Evolutionary conservation across 371 early-diverging fungal species (phyloP).

Genomic region (Parasitella parasitica): DNA sequence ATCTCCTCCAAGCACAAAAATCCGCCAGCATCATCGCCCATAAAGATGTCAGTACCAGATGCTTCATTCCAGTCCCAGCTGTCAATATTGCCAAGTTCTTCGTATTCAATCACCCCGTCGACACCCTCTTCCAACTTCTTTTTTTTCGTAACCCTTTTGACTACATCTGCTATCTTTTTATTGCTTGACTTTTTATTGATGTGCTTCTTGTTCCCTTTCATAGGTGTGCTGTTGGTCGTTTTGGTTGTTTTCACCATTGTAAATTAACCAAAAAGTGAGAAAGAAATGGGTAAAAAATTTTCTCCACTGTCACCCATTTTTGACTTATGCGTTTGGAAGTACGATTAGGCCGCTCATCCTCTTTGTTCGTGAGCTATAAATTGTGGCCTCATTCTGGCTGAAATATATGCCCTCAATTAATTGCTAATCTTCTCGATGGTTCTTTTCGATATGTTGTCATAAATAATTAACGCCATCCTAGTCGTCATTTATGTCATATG

Average conservation of each 20-base stretch:
- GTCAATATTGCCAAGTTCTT: constrained; percentile 42
- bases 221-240: neutral
- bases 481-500: no score
- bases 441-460: no score
- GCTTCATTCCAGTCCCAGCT: constrained; percentile 69
- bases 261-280: neutral
- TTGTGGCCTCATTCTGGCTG: no score
- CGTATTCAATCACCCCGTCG: constrained; percentile 29
- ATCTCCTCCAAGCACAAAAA: constrained; percentile 87
- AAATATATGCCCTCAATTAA: no score
- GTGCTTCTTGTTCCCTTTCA: neutral
- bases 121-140: constrained; percentile 8
- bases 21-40: constrained; percentile 72
- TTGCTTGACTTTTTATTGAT: neutral
- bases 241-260: neutral
- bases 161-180: neutral
- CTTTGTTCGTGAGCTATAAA: no score
- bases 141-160: neutral
- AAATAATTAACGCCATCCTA: no score
- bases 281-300: neutral
- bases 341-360: no score
- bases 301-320: neutral
- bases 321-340: neutral
- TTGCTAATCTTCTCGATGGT: no score
- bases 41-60: constrained; percentile 35